Percentiles rank a stretch among this genome's conserved stretches.
Conservation (phyloP, 306 rosid species). For the Boehmeria nivea region DNA sequence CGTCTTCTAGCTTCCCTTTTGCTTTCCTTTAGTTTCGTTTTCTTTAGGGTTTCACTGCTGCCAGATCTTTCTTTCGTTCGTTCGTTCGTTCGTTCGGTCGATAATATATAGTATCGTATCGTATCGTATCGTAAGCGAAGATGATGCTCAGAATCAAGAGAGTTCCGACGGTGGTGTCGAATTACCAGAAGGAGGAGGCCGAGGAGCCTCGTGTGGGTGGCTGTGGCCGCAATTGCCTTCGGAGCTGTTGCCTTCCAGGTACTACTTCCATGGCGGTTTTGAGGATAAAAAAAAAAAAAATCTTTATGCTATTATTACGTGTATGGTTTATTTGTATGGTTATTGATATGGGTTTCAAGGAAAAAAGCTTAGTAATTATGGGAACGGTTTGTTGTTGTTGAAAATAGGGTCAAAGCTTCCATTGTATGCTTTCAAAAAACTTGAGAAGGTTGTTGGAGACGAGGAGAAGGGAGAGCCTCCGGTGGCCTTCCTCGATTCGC, state of each 20-base stretch:
- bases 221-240: slow-evolving; percentile 80
- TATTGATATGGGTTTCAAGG: neutral
- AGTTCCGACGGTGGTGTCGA: slow-evolving; percentile 86
- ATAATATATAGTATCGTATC: too few relatives aligned
- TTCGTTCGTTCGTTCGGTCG: neutral
- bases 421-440: slow-evolving; percentile 67
- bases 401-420: slow-evolving; percentile 83
- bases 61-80: slow-evolving; percentile 5
- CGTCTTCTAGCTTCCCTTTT: slow-evolving; percentile 5
- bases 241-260: slow-evolving; percentile 81
- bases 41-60: neutral
- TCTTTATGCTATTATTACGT: neutral
- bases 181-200: slow-evolving; percentile 72
- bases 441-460: slow-evolving; percentile 23
- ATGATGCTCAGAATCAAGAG: slow-evolving; percentile 71
- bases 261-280: slow-evolving; percentile 4
- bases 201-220: slow-evolving; percentile 60
- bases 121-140: too few relatives aligned
- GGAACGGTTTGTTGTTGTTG: too few relatives aligned
- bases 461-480: slow-evolving; percentile 53
- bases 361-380: too few relatives aligned
- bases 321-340: neutral
- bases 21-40: neutral
- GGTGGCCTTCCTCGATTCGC: slow-evolving; percentile 72
- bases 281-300: neutral